phyloP scores from a whole-genome alignment of 106 monocot species.

The Cymbidium sinense region DNA sequence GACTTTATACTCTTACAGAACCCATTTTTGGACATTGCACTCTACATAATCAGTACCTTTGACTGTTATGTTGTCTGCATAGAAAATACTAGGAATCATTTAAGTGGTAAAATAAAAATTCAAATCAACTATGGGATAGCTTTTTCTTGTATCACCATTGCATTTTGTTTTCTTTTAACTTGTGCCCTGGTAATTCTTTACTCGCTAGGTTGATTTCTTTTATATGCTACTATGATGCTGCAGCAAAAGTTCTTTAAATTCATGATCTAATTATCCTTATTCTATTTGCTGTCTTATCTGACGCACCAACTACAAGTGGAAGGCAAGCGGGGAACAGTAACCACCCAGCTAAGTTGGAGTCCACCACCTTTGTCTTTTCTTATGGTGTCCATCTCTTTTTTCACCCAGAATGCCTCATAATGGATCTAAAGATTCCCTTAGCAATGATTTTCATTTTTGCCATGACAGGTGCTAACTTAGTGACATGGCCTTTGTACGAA shows the following conservation, averaged over 20 bases:
- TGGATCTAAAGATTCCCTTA: constrained; percentile 83
- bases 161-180: not conserved
- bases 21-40: too few species aligned
- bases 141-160: not conserved
- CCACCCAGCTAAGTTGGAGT: constrained; percentile 79
- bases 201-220: not conserved
- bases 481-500: constrained; percentile 72
- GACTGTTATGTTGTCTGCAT: not conserved
- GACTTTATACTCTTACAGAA: too few species aligned
- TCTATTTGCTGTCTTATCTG: constrained; percentile 55
- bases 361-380: constrained; percentile 71
- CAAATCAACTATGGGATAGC: not conserved
- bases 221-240: not conserved
- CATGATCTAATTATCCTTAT: not conserved
- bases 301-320: constrained; percentile 96
- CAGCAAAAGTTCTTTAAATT: not conserved
- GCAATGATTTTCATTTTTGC: constrained; percentile 86
- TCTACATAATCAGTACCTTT: not conserved
- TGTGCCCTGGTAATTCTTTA: too few species aligned
- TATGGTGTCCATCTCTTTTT: constrained; percentile 91
- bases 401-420: constrained; percentile 77
- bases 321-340: constrained; percentile 59
- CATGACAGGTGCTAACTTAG: constrained; percentile 58
- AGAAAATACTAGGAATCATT: not conserved
- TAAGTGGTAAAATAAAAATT: not conserved